phyloP scores from a whole-genome alignment of 169 alveolate genomes.

The Miamiensis avidus region DNA sequence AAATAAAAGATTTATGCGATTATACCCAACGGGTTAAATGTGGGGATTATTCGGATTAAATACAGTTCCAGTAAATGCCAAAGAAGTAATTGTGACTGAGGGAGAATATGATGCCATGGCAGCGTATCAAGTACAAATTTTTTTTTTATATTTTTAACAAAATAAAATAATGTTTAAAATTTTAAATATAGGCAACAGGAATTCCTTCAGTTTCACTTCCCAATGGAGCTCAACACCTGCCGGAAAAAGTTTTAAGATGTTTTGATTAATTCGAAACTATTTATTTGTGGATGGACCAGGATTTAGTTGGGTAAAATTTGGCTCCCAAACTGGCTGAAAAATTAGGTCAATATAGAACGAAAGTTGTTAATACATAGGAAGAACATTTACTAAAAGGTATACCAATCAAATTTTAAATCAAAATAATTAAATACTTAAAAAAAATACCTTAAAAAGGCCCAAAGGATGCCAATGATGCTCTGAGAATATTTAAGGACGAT shows the following conservation, averaged over 20 bases:
- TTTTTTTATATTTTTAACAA: too few relatives aligned
- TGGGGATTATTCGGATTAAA: conserved; percentile 93
- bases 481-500: conserved; percentile 46
- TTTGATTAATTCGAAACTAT: conserved; percentile 88
- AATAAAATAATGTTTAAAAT: too few relatives aligned
- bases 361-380: too few relatives aligned
- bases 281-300: conserved; percentile 94
- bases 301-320: too few relatives aligned
- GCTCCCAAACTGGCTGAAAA: too few relatives aligned
- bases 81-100: conserved; percentile 91
- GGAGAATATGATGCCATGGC: conserved; percentile 98
- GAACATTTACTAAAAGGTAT: too few relatives aligned
- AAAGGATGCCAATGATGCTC: conserved; percentile 96
- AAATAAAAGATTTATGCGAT: conserved; percentile 85
- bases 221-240: conserved; percentile 92
- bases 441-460: too few relatives aligned
- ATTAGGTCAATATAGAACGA: too few relatives aligned
- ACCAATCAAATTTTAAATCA: too few relatives aligned
- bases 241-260: conserved; percentile 88
- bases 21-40: conserved; percentile 70
- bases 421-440: too few relatives aligned
- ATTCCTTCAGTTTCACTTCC: conserved; percentile 93
- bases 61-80: conserved; percentile 59
- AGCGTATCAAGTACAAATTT: conserved; percentile 56
- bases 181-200: conserved; percentile 79